A percentile compares a stretch with the other conserved stretches of the same genome.
Conservation (phyloP, 2,329 filamentous ascomycete genomes). For the Penicillium expansum region DNA sequence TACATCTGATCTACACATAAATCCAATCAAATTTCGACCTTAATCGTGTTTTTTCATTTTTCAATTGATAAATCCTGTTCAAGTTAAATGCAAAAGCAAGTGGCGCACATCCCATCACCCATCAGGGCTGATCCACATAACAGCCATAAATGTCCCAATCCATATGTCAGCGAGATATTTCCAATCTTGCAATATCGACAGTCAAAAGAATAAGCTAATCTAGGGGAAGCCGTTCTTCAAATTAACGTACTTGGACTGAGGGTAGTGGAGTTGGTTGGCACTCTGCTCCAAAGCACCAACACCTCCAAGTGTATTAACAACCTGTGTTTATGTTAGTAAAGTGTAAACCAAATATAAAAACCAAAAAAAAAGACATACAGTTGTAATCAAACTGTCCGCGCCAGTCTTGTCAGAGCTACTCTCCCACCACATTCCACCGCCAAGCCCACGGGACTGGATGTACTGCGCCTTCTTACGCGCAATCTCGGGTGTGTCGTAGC, state of each 20-base stretch:
- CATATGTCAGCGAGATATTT: constrained; percentile 1
- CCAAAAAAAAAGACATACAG: constrained; percentile 30
- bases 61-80: not conserved
- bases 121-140: constrained; percentile 3
- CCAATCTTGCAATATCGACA: constrained; percentile 1
- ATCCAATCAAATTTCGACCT: not conserved
- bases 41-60: not conserved
- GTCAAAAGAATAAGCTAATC: not conserved
- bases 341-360: not conserved
- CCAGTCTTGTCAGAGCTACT: constrained; percentile 71
- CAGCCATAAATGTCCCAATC: not conserved
- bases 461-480: constrained; percentile 69
- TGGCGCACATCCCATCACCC: not conserved
- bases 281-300: constrained; percentile 42
- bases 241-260: constrained; percentile 55
- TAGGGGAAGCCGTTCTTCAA: constrained; percentile 32
- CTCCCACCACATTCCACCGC: constrained; percentile 98
- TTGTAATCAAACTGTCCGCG: constrained; percentile 64
- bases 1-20: not conserved
- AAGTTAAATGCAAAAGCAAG: not conserved
- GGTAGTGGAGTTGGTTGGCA: constrained; percentile 52
- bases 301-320: constrained; percentile 37
- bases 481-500: constrained; percentile 70
- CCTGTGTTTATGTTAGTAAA: constrained; percentile 18
- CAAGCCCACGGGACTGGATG: constrained; percentile 64